Percentiles rank a stretch among this genome's conserved stretches.
These are phyloP conservation scores for Mayamaea pseudoterrestris DNA, from an alignment of 108 stramenopile genomes.

Conservation along the genomic window DNA sequence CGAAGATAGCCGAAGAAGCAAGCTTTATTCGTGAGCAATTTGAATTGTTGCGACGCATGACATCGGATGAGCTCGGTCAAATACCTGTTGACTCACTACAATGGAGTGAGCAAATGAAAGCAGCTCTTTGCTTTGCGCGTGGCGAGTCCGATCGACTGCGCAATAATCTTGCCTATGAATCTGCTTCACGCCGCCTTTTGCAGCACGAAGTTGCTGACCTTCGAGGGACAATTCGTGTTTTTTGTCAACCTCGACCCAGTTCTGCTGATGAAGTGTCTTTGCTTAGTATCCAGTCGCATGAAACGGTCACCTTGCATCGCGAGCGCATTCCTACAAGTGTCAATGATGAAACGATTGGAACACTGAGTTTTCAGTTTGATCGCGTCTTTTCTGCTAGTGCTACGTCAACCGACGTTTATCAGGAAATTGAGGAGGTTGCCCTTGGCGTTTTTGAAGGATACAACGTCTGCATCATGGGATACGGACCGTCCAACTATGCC, in stretches of 20 bases:
- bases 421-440: conserved; percentile 80
- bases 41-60: conserved; percentile 28
- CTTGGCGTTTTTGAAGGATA: conserved; percentile 89
- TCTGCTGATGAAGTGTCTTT: not conserved
- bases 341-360: conserved; percentile 5
- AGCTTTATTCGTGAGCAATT: conserved; percentile 25
- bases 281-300: conserved; percentile 49
- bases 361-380: conserved; percentile 83
- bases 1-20: no score
- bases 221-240: conserved; percentile 67
- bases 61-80: conserved; percentile 29
- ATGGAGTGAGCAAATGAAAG: conserved; percentile 26
- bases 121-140: conserved; percentile 23
- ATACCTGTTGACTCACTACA: conserved; percentile 21
- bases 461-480: conserved; percentile 90
- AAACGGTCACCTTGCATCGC: conserved; percentile 48
- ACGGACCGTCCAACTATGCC: conserved; percentile 90
- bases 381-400: conserved; percentile 65
- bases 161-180: conserved; percentile 62
- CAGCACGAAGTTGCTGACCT: conserved; percentile 67
- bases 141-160: conserved; percentile 41
- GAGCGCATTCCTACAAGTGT: conserved; percentile 6
- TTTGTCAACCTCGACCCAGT: conserved; percentile 45
- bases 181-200: conserved; percentile 54
- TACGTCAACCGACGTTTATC: conserved; percentile 75